Evolutionary conservation across 768 basidiomycete genomes (phyloP), one percentile per base, ranked within the genome.

Genomic region (Rhodosporidiobolus sp.): DNA sequence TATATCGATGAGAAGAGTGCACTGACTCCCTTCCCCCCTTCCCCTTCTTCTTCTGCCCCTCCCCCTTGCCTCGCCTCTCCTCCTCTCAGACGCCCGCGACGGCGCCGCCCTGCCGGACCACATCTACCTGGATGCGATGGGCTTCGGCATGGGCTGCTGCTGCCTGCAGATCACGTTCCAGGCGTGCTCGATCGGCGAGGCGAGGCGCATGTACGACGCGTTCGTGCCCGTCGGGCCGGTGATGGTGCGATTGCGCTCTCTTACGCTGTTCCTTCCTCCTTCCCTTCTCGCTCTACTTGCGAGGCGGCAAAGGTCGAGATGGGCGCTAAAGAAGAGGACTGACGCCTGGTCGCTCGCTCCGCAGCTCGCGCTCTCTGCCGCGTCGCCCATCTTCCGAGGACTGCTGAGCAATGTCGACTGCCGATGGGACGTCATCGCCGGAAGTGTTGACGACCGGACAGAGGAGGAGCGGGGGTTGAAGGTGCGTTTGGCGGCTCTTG

Each of bases 61-160:
- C 34, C 7, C 38, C 38, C 38, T 7, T 14, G 38, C 38, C 8
- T 26, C 19, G 22, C 28, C n/a, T 3, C 32, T 16, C 30, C 32
- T 8, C 24, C 14, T 60, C 38, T 56, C 73, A 91, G 93, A 96
- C 84, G 94, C 94, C 1, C 91, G 88, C 82, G 85, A 88, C 73
- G 94, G 94, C 4, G 92, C 94, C 9, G 94, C 94, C 24, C 85
- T 92, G 48, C 83, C 85, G 45, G 88, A 95, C 80, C 94, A 98
- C 81, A 91, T 99, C 74, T 98, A 98, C 80, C 86, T 98, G 84
- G 96, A 99, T 81, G 94, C 96, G 16, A 98, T 98, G 96, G 95
- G 94, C 38, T 99, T 99, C 81, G 96, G 96, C 58, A 99, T 98
- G 96, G 96, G 96, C 11, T 98, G 95, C 77, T 95, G 92, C 78